A percentile compares a stretch with the other conserved stretches of the same genome.
Conservation (phyloP, 192 early-diverging fungal genomes). For the Coemansia sp. region DNA sequence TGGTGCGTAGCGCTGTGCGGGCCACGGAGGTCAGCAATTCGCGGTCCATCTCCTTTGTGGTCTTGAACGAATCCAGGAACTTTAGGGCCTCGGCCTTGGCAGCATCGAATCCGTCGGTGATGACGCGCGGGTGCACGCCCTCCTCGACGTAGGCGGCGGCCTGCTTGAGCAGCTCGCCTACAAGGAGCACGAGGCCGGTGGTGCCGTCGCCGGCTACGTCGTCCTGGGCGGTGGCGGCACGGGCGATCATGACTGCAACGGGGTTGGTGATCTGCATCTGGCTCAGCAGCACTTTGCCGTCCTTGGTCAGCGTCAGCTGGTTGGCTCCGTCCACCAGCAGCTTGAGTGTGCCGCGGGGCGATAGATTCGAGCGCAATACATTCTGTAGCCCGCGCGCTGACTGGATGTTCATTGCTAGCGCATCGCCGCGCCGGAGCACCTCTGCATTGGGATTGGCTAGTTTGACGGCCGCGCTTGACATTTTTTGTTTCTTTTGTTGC, state of each 20-base stretch:
- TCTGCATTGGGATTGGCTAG: slow-evolving; percentile 98
- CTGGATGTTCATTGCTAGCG: slow-evolving; percentile 93
- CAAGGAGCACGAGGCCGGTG: slow-evolving; percentile 93
- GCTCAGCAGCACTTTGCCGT: slow-evolving; percentile 96
- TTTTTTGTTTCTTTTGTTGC: slow-evolving; percentile 5
- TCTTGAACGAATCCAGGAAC: slow-evolving; percentile 91
- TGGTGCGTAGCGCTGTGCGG: slow-evolving; percentile 93
- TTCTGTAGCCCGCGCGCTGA: slow-evolving; percentile 95
- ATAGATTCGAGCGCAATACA: slow-evolving; percentile 94
- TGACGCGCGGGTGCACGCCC: slow-evolving; percentile 92
- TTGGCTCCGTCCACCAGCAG: slow-evolving; percentile 98
- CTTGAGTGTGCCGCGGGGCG: slow-evolving; percentile 98
- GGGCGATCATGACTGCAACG: slow-evolving; percentile 98
- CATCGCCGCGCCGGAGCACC: slow-evolving; percentile 96
- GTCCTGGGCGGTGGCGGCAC: slow-evolving; percentile 98
- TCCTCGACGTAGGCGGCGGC: slow-evolving; percentile 91
- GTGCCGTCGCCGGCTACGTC: slow-evolving; percentile 99
- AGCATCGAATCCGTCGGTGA: slow-evolving; percentile 96
- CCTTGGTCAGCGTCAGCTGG: slow-evolving; percentile 96
- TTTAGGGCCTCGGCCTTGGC: slow-evolving; percentile 92
- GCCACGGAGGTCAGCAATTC: slow-evolving; percentile 87
- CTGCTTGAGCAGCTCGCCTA: slow-evolving; percentile 97
- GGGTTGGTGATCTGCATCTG: slow-evolving; percentile 99
- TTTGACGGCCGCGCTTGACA: slow-evolving; percentile 76
- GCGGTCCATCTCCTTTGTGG: slow-evolving; percentile 76